Conservation (phyloP, 1,284 basidiomycete genomes). For the Coriolopsis trogii region DNA sequence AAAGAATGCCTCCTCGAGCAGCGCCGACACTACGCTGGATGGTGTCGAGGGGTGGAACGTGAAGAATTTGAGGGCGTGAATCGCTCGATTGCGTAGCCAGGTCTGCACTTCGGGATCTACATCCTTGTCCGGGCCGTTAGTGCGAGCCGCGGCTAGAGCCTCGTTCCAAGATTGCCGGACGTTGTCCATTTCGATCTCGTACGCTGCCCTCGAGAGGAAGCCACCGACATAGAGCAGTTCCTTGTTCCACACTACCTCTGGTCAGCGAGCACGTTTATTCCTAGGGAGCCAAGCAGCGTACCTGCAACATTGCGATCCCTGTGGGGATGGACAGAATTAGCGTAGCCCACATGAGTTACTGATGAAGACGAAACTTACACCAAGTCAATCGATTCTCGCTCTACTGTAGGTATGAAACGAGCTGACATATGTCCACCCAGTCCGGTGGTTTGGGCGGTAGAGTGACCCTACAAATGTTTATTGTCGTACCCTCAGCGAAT, state of each 20-base stretch:
- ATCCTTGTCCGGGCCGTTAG: conserved; percentile 31
- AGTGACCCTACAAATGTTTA: conserved; percentile 68
- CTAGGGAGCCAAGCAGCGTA: conserved; percentile 34
- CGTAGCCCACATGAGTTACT: conserved; percentile 12
- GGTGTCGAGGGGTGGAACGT: conserved; percentile 89
- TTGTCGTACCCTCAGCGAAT: too few relatives aligned
- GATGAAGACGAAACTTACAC: conserved; percentile 55
- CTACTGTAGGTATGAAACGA: conserved; percentile 96
- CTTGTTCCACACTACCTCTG: conserved; percentile 76
- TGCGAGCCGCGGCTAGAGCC: conserved; percentile 36
- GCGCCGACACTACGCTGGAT: conserved; percentile 79
- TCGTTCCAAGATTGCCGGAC: conserved; percentile 61
- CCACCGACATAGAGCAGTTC: conserved; percentile 88
- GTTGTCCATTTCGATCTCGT: conserved; percentile 81
- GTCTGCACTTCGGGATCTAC: conserved; percentile 42
- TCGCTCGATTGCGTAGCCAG: conserved; percentile 63
- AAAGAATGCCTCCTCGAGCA: conserved; percentile 87
- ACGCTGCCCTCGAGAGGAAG: conserved; percentile 80
- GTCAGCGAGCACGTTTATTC: background rate
- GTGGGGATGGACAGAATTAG: background rate
- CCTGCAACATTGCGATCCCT: conserved; percentile 80
- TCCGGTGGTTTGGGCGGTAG: conserved; percentile 91
- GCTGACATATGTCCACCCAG: conserved; percentile 91
- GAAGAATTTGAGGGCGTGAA: conserved; percentile 91
- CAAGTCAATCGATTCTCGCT: conserved; percentile 92